phyloP scores from a whole-genome alignment of 1,284 basidiomycete genomes.

The Heterobasidion parviporum region DNA sequence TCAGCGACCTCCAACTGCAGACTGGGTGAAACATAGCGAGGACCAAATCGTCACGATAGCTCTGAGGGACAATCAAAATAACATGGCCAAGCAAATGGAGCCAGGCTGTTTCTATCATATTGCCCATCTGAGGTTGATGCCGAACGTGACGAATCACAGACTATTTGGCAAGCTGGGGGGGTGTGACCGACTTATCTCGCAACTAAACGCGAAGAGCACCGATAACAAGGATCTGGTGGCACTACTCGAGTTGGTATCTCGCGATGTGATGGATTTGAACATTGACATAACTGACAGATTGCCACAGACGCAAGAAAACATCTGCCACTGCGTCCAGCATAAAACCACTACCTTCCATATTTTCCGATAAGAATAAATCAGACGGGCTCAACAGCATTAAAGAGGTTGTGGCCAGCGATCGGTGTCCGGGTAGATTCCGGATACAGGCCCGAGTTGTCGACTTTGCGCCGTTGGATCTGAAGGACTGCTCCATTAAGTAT shows the following conservation, averaged over 20 bases:
- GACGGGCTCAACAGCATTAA: conserved; percentile 24
- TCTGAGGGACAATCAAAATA: conserved; percentile 39
- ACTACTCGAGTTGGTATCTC: conserved; percentile 18
- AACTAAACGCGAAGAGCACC: conserved; percentile 30
- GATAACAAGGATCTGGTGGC: conserved; percentile 20
- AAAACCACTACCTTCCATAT: neutral
- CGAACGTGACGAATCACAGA: conserved; percentile 13
- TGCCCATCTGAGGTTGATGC: conserved; percentile 41
- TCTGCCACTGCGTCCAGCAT: neutral
- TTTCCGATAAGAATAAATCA: neutral
- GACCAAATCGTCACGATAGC: conserved; percentile 47
- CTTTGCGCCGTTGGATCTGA: conserved; percentile 43
- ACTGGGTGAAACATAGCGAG: conserved; percentile 33
- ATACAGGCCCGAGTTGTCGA: conserved; percentile 45
- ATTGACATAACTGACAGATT: neutral
- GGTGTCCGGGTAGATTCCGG: conserved; percentile 31
- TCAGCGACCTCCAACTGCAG: conserved; percentile 13
- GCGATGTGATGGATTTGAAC: neutral
- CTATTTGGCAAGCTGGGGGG: conserved; percentile 48
- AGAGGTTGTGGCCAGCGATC: conserved; percentile 26
- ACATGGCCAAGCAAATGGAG: conserved; percentile 29
- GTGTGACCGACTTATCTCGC: conserved; percentile 38
- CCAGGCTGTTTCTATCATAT: conserved; percentile 39
- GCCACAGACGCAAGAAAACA: too few relatives aligned
- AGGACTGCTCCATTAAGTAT: conserved; percentile 35